phyloP scores from a whole-genome alignment of 768 basidiomycete genomes.

The Tephrocybe sp. region DNA sequence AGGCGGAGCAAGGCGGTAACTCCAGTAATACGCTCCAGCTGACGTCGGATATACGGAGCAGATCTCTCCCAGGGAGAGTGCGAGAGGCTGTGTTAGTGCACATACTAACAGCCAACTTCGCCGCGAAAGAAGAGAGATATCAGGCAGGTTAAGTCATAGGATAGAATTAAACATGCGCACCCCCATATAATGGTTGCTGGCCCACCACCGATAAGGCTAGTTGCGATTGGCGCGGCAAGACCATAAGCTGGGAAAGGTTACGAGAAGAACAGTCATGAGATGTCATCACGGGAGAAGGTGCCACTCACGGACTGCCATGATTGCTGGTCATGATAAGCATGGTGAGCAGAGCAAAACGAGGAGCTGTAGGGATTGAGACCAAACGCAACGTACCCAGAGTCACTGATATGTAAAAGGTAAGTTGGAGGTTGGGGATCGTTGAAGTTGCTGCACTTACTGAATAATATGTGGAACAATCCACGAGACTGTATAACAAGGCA shows the following conservation, averaged over 20 bases:
- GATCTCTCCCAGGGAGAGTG: conserved; percentile 57
- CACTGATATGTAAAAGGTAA: conserved; percentile 32
- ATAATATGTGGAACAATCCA: conserved; percentile 51
- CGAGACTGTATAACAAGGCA: conserved; percentile 34
- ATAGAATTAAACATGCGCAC: no score
- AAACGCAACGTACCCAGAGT: conserved; percentile 39
- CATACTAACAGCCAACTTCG: conserved; percentile 53
- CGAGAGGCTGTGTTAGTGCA: conserved; percentile 44
- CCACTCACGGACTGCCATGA: conserved; percentile 61
- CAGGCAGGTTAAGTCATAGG: background rate
- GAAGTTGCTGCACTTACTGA: conserved; percentile 39
- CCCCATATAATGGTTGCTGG: conserved; percentile 62
- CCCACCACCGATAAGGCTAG: conserved; percentile 53
- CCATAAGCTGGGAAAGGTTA: conserved; percentile 42
- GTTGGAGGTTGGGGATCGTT: background rate
- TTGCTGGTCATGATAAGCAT: conserved; percentile 34
- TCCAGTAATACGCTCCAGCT: conserved; percentile 68
- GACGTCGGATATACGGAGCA: conserved; percentile 63
- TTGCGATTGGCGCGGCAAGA: conserved; percentile 56
- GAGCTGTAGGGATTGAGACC: background rate
- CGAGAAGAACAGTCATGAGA: background rate
- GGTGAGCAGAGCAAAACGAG: conserved; percentile 6
- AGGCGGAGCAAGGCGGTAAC: conserved; percentile 57
- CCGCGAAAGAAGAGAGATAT: no score
- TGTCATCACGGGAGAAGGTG: background rate